A percentile compares a stretch with the other conserved stretches of the same genome.
Evolutionary conservation across 768 basidiomycete species (phyloP).

Genomic region (Boletus reticuloceps): DNA sequence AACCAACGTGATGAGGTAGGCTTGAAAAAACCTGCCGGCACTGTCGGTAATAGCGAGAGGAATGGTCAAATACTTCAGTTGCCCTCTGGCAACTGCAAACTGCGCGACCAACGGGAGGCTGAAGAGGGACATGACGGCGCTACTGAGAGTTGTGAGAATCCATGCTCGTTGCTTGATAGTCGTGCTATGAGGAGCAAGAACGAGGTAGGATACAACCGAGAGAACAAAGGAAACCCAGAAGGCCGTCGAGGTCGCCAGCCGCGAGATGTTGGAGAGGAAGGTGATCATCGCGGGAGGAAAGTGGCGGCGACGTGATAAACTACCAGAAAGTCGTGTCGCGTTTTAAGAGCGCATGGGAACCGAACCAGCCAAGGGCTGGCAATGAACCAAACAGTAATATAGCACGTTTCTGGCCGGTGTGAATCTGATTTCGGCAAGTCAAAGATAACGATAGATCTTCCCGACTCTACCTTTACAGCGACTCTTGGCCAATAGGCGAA

Average conservation of each 20-base stretch:
- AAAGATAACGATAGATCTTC: conserved; percentile 15
- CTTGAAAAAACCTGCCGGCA: conserved; percentile 43
- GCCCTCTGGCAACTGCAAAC: conserved; percentile 24
- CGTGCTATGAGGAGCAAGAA: conserved; percentile 29
- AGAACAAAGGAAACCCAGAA: conserved; percentile 20
- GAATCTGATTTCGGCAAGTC: conserved; percentile 18
- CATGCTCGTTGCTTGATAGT: conserved; percentile 45
- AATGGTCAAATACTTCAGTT: conserved; percentile 24
- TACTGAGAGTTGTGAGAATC: conserved; percentile 43
- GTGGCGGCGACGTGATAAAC: conserved; percentile 22
- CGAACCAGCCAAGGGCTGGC: conserved; percentile 9
- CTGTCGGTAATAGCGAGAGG: conserved; percentile 21
- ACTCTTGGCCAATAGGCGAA: neutral
- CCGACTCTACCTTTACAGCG: conserved; percentile 10
- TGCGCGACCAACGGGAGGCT: conserved; percentile 41
- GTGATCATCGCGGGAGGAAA: conserved; percentile 22
- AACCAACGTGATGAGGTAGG: conserved; percentile 39
- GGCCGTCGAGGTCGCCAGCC: conserved; percentile 19
- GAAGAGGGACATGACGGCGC: conserved; percentile 38
- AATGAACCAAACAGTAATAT: conserved; percentile 10
- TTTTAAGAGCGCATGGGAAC: conserved; percentile 22
- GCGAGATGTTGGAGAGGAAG: conserved; percentile 15
- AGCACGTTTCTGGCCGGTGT: conserved; percentile 25
- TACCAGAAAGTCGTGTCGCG: conserved; percentile 9
- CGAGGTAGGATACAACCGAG: conserved; percentile 27